Base-by-base conservation (phyloP, 768 basidiomycete species). In the Mycena olivaceomarginata region DNA sequence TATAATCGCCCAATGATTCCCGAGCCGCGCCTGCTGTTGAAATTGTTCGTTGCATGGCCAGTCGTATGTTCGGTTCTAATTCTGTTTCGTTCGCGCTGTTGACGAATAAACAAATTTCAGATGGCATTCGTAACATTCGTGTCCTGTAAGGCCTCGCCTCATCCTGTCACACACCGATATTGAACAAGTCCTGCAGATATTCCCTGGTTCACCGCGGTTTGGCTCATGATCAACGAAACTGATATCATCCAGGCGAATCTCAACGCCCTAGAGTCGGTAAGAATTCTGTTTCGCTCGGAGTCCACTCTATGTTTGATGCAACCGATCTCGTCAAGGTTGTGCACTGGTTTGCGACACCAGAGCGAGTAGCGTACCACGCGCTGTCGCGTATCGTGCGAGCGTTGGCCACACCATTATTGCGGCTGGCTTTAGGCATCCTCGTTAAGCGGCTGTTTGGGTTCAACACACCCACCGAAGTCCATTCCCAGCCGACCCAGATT, bases 151-250 rank as follows among this genome's bases (percentile, higher is more conserved):
- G 78, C n/a, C 60, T 13, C 22, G 45, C 31, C 6, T 18, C 37
- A 5, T 12, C 18, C 25, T 4, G 25, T 25, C 25, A 25, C 25
- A 45, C 39, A 10, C 51, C 53, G 31, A 9, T 67, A 57, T 69
- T 15, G n/a, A 16, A 0, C 5, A 7, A 41, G 53, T 57, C n/a
- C 8, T 25, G 0, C 70, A 88, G 87, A 89, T 81, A 79, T 88
- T n/a, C 89, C 89, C 9, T 89, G 89, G 89, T 84, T 87, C 62
- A 80, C 82, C 1, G 83, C 85, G 1, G 80, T 90, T 48, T 87
- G 81, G 80, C 82, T 85, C 8, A 87, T 90, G 86, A 77, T 88
- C 22, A 64, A 82, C 37, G 74, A 85, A 20, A 85, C 87, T 0
- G 76, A 80, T 22, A 81, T 87, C 63, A 9, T 77, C 16, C 69